Percentiles rank a stretch among this genome's conserved stretches.
Conservation (phyloP, 192 early-diverging fungal species). For the Rhizoclosmatium globosum region DNA sequence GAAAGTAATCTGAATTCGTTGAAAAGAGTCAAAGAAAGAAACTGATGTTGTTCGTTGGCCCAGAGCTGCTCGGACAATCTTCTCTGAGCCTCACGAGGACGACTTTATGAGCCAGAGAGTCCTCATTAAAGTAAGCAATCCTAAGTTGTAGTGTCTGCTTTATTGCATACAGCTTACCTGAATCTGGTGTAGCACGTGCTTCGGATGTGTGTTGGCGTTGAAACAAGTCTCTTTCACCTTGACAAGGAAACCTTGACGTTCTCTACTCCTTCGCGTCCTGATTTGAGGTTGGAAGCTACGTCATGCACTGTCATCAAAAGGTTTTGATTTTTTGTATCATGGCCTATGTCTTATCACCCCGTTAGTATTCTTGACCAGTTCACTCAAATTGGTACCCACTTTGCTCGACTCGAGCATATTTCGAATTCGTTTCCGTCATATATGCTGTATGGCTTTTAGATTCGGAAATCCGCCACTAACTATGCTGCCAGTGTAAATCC, state of each 20-base stretch:
- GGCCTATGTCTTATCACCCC: not conserved
- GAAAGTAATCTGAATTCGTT: not conserved
- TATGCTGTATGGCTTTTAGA: not conserved
- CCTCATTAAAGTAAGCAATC: not conserved
- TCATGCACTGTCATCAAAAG: not conserved
- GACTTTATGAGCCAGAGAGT: slow-evolving; percentile 1
- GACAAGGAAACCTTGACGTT: not conserved
- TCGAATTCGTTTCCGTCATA: slow-evolving; percentile 1
- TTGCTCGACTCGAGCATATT: not conserved
- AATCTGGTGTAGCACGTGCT: not conserved
- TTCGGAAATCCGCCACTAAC: not conserved
- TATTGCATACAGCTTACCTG: not conserved
- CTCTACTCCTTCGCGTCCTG: not conserved
- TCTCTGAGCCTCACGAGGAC: not conserved
- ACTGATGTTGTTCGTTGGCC: not conserved
- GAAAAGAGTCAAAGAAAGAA: not conserved
- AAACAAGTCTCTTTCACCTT: not conserved
- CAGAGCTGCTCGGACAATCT: not conserved
- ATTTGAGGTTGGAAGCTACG: not conserved
- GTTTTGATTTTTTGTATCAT: not conserved
- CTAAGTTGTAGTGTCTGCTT: not conserved
- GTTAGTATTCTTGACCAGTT: not conserved
- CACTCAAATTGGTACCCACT: slow-evolving; percentile 1
- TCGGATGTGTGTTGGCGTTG: slow-evolving; percentile 3
- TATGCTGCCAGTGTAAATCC: not conserved